Evolutionary conservation across 345 rosid species (phyloP), one percentile per base, ranked within the genome.

Genomic region (Linum lewisii): DNA sequence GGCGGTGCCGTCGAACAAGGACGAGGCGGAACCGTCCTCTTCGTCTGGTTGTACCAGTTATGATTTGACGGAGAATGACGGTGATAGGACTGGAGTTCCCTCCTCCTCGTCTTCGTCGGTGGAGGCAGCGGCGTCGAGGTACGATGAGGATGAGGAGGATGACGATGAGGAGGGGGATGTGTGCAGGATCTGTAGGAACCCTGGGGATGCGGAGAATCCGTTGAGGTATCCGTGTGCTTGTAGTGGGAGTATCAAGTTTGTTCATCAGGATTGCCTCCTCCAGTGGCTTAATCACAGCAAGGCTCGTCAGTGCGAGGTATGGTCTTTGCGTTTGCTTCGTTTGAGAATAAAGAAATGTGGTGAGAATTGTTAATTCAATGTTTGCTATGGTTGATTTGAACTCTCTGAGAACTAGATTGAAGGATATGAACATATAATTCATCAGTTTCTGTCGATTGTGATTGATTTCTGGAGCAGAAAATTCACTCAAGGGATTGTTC

Each of bases 221-320:
- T 80, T 94, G 26, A 78, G 82, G 69, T 90, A 90, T 65, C 99
- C 99, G 2, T 94, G 99, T 63, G 97, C 99, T 0, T 94, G 99
- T 61, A 87, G 99, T 67, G 99, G 99, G 22, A 94, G 99, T 64
- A 94, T 94, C 69, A 93, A 89, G 77, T 93, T 79, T 61, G 99
- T 93, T 54, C 99, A 93, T 57, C 99, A 93, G 72, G 95, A 93
- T 72, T 93, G 99, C 56, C 95, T 93, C 52, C 91, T 93, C 54
- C 97, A 93, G 85, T 93, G 99, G 99, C 91, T 93, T 47, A 84
- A 85, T 71, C 99, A 89, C 59, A 89, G 96, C 78, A 93, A 93
- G 73, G 92, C 97, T 67, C 99, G 97, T 61, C 97, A 87, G 65
- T 93, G 99, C 92, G 97, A 94, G 99, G 99, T 94, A n/a, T n/a